Percentiles rank a stretch among this genome's conserved stretches.
phyloP scores from a whole-genome alignment of 208 protist genomes.

The Trypanosoma boissoni region DNA sequence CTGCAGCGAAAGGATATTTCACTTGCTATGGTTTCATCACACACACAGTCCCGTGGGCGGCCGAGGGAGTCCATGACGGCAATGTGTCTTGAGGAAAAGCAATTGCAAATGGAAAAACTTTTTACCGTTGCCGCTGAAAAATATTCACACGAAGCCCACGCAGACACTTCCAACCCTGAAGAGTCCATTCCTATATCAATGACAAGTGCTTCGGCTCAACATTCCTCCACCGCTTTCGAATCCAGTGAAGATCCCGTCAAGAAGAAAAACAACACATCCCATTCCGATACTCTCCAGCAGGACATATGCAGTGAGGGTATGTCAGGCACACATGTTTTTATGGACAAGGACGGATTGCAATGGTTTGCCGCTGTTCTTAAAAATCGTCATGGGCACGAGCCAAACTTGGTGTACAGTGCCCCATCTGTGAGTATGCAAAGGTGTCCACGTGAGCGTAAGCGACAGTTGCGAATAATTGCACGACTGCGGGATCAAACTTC shows the following conservation, averaged over 20 bases:
- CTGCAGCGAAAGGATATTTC: conserved; percentile 10
- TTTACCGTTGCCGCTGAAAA: background rate
- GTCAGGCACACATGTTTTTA: conserved; percentile 2
- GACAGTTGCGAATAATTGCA: conserved; percentile 26
- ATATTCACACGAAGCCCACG: no score
- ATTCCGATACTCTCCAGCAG: no score
- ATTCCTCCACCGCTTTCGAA: no score
- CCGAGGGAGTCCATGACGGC: no score
- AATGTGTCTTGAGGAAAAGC: no score
- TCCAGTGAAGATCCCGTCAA: no score
- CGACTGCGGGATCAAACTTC: conserved; percentile 18
- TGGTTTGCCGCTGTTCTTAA: conserved; percentile 26
- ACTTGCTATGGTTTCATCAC: conserved; percentile 15
- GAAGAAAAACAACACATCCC: no score
- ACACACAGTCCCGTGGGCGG: background rate
- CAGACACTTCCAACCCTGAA: no score
- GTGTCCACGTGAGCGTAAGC: conserved; percentile 24
- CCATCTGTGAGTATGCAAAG: conserved; percentile 22
- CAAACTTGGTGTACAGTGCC: conserved; percentile 24
- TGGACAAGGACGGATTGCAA: conserved; percentile 24
- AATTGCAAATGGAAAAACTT: conserved; percentile 2
- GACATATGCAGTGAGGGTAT: no score
- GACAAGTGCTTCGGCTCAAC: no score
- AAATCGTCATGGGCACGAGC: background rate
- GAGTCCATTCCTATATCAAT: no score